Evolutionary conservation across 1,284 basidiomycete species (phyloP).

Genomic region (Cryptococcus jaspeensis): DNA sequence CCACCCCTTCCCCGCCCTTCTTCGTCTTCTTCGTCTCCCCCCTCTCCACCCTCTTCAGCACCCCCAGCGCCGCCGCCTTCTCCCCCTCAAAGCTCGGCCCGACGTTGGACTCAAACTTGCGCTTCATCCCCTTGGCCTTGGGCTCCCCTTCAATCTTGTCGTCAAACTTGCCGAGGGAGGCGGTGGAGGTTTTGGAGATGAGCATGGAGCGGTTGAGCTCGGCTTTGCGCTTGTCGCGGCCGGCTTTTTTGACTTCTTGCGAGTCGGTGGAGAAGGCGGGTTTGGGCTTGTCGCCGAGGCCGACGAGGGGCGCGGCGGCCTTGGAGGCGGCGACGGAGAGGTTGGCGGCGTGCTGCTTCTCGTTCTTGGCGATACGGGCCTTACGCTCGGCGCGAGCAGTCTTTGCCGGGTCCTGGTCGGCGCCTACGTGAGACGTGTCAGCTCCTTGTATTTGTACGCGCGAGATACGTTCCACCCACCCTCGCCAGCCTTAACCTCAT

Average conservation of each 20-base stretch:
- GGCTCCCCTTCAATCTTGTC: slow-evolving; percentile 86
- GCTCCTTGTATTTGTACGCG: not conserved
- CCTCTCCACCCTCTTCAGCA: slow-evolving; percentile 74
- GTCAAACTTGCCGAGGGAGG: slow-evolving; percentile 89
- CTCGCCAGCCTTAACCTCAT: slow-evolving; percentile 80
- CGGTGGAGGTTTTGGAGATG: slow-evolving; percentile 79
- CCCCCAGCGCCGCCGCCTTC: slow-evolving; percentile 68
- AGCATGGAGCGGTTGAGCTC: slow-evolving; percentile 77
- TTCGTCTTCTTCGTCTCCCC: slow-evolving; percentile 53
- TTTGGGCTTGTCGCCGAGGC: slow-evolving; percentile 9
- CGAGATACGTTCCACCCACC: slow-evolving; percentile 56
- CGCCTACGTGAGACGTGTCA: slow-evolving; percentile 15
- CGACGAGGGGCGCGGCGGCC: slow-evolving; percentile 21
- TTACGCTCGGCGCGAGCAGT: slow-evolving; percentile 74
- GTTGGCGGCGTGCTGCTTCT: slow-evolving; percentile 76
- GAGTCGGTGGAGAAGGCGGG: slow-evolving; percentile 15
- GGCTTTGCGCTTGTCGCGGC: slow-evolving; percentile 62
- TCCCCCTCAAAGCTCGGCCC: slow-evolving; percentile 53
- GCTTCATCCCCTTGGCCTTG: slow-evolving; percentile 81
- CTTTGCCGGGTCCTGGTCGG: slow-evolving; percentile 68
- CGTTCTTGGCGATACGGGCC: slow-evolving; percentile 78
- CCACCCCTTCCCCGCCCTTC: slow-evolving; percentile 54
- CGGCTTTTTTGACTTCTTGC: slow-evolving; percentile 29
- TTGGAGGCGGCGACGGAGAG: slow-evolving; percentile 59
- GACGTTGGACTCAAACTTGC: slow-evolving; percentile 66